Evolutionary conservation across 805 yeast species (phyloP).

Genomic region (Ogataea haglerorum): DNA sequence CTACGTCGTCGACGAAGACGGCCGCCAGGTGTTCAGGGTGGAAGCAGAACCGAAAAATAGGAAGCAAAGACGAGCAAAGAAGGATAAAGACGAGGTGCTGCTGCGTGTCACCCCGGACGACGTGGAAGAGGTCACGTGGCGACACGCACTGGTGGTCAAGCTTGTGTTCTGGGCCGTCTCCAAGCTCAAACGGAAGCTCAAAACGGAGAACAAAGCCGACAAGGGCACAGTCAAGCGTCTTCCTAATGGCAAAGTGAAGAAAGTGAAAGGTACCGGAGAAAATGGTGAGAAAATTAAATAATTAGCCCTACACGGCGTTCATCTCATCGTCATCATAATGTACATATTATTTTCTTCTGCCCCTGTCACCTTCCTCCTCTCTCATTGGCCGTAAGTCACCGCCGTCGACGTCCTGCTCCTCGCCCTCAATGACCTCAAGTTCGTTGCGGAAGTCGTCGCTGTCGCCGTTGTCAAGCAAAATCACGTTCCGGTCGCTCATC

Average conservation of each 20-base stretch:
- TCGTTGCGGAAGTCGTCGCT: constrained; percentile 45
- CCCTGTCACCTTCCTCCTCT: constrained; percentile 16
- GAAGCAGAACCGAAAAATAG: constrained; percentile 15
- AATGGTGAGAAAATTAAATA: too few species aligned
- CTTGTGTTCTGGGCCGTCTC: constrained; percentile 46
- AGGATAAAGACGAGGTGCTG: constrained; percentile 29
- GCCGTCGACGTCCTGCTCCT: constrained; percentile 23
- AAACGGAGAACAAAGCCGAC: background rate
- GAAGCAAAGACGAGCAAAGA: constrained; percentile 16
- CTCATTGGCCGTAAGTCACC: constrained; percentile 38
- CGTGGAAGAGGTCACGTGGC: constrained; percentile 42
- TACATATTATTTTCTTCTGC: constrained; percentile 16
- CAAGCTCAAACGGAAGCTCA: background rate
- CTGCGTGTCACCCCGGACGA: constrained; percentile 45
- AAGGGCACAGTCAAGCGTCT: constrained; percentile 39
- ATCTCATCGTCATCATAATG: constrained; percentile 10
- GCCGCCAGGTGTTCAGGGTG: constrained; percentile 14
- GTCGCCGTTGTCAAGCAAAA: constrained; percentile 37
- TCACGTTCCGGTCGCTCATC: constrained; percentile 26
- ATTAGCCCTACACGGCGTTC: background rate
- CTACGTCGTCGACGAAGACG: constrained; percentile 21
- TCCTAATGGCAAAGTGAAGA: constrained; percentile 56
- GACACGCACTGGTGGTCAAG: constrained; percentile 45
- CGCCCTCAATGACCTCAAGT: constrained; percentile 24
- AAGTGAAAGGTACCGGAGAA: background rate